Evolutionary conservation across 176 grass and related monocot genomes (phyloP), one percentile per base, ranked within the genome.

Genomic region (Oryza punctata): DNA sequence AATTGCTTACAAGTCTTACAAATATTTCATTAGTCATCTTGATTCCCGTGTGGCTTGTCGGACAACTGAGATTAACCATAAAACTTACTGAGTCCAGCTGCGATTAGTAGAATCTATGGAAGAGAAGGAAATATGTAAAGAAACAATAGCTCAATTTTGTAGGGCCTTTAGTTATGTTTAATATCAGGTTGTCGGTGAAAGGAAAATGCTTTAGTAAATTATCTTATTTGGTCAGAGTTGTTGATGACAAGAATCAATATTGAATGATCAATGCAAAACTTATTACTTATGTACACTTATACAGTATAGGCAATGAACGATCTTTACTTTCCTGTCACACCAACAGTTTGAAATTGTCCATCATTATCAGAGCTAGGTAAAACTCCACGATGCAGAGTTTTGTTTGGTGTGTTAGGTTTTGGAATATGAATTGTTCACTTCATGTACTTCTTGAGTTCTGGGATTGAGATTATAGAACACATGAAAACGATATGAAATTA

Each of bases 401-500:
- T 67, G 19, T 47, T 49, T 67, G 26, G 2, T 68, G 47, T 47
- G 29, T 67, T 68, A 23, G 7, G 41, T 57, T 32, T 79, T 49
- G 25, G 28, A 67, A 67, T 14, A 6, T 73, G 43, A 23, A 21
- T 33, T 50, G 43, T 33, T 69, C 45, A 33, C 2, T 69, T 37
- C 23, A 68, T 69, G 7, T 25, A 26, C 78, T 35, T 69, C 67
- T 67, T 47, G 74, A 75, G 10, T 69, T 75, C 67, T 47, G 67
- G 70, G 75, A 69, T 32, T 72, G 14, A 21, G 33, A 6, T 82
- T 72, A 33, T 12, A 44, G 3, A 50, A 50, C 40, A 41, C 40
- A 67, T 15, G 43, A 82, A 72, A 27, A 71, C 1, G 25, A 69
- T 23, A 13, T 46, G 70, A 75, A 60, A 59, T 26, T 60, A 27